phyloP scores from a whole-genome alignment of 2,329 filamentous ascomycete genomes.

The Calonectria montana region DNA sequence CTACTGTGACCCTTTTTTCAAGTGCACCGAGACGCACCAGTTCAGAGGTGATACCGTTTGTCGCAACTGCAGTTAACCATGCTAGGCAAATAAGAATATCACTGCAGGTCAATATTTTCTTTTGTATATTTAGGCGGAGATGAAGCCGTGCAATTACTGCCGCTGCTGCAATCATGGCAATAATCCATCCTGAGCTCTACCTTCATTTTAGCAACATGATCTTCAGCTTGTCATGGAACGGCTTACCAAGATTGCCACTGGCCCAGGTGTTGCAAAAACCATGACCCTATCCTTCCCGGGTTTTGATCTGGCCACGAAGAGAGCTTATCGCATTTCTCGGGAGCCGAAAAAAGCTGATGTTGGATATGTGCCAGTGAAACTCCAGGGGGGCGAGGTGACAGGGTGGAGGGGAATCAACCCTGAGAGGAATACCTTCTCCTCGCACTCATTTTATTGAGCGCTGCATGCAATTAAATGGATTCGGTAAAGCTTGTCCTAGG shows the following conservation, averaged over 20 bases:
- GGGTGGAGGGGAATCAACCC: too few relatives aligned
- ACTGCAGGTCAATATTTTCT: neutral
- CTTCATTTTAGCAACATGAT: neutral
- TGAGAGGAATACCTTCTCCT: too few relatives aligned
- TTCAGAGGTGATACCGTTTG: neutral
- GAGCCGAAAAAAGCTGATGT: too few relatives aligned
- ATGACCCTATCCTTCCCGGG: too few relatives aligned
- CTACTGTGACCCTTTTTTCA: neutral
- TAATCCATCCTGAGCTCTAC: neutral
- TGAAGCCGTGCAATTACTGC: neutral
- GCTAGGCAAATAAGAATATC: neutral
- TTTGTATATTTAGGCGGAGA: neutral
- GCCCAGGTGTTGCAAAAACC: too few relatives aligned
- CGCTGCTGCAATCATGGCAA: neutral
- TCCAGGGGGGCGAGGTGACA: too few relatives aligned
- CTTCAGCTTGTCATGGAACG: neutral
- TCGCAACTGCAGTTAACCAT: neutral
- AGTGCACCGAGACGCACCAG: neutral
- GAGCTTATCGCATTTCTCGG: too few relatives aligned
- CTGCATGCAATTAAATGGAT: too few relatives aligned
- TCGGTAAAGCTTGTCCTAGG: too few relatives aligned
- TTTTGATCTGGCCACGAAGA: too few relatives aligned
- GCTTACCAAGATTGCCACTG: neutral
- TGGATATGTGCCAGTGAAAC: too few relatives aligned
- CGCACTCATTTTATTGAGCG: too few relatives aligned